Conservation (phyloP, 1,284 basidiomycete genomes). For the Cutaneotrichosporon cyanovorans region DNA sequence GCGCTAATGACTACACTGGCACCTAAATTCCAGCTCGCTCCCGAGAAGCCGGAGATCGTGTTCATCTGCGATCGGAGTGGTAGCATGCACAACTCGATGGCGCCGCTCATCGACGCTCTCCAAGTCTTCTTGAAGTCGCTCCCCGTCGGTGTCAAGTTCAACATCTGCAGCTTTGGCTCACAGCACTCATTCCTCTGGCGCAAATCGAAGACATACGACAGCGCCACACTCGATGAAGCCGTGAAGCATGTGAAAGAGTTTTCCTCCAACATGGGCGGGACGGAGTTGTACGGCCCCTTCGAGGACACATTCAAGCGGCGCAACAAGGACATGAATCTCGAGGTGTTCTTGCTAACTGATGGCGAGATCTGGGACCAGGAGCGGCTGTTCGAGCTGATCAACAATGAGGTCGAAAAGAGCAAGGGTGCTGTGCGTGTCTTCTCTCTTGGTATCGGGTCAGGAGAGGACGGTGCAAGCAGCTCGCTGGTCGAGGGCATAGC, state of each 20-base stretch:
- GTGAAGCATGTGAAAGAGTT: conserved; percentile 16
- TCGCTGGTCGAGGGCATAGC: conserved; percentile 14
- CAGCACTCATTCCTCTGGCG: conserved; percentile 7
- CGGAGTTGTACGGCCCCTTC: conserved; percentile 22
- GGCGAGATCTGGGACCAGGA: conserved; percentile 27
- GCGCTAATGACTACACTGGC: conserved; percentile 13
- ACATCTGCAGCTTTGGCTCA: conserved; percentile 25
- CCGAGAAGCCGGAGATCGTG: conserved; percentile 19
- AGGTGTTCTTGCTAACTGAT: conserved; percentile 30
- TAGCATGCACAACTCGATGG: conserved; percentile 20
- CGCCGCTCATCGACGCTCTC: conserved; percentile 12
- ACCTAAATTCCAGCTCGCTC: conserved; percentile 7
- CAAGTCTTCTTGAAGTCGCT: conserved; percentile 19
- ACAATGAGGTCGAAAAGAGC: not conserved
- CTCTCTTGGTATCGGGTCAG: conserved; percentile 23
- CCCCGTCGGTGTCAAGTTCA: conserved; percentile 22
- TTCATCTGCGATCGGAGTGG: conserved; percentile 30
- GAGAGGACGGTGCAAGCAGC: conserved; percentile 6
- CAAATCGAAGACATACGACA: conserved; percentile 4
- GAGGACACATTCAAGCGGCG: conserved; percentile 15
- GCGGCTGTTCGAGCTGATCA: conserved; percentile 9
- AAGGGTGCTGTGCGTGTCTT: conserved; percentile 22
- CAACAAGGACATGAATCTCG: conserved; percentile 16
- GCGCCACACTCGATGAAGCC: conserved; percentile 17
- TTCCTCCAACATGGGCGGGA: conserved; percentile 21